These are phyloP conservation scores for Acanthamoeba culbertsoni DNA, from an alignment of 208 protist species.

Conservation along the genomic window DNA sequence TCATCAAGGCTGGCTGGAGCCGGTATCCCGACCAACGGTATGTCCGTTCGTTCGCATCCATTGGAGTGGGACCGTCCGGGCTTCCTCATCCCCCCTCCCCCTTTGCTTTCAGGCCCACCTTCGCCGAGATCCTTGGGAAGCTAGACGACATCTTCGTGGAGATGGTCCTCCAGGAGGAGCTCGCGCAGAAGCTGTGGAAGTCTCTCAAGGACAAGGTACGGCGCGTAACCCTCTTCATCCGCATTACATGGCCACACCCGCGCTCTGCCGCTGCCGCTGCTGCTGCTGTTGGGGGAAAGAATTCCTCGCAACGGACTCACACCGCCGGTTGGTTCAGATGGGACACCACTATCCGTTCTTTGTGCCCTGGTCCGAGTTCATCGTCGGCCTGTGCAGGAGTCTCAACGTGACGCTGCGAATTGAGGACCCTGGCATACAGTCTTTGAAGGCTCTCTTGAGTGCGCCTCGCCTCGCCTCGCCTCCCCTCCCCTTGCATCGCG, in stretches of 20 bases:
- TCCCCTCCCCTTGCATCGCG: not conserved
- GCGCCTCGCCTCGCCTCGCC: not conserved
- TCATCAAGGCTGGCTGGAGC: slow-evolving; percentile 29
- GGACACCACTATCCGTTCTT: slow-evolving; percentile 35
- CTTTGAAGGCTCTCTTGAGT: not conserved
- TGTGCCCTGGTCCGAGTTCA: not conserved
- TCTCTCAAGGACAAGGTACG: slow-evolving; percentile 32
- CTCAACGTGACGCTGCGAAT: not conserved
- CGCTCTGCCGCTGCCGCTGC: not conserved
- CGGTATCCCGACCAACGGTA: not conserved
- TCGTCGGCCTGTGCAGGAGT: not conserved
- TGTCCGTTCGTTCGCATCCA: not conserved
- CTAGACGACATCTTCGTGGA: slow-evolving; percentile 27
- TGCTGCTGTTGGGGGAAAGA: not conserved
- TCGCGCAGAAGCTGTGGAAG: slow-evolving; percentile 2
- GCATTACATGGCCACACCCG: not conserved
- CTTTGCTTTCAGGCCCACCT: not conserved
- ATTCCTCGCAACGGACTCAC: no score
- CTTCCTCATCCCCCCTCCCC: not conserved
- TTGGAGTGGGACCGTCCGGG: not conserved
- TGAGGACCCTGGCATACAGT: not conserved
- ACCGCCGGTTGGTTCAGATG: not conserved
- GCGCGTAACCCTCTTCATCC: not conserved
- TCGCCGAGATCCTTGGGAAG: slow-evolving; percentile 11
- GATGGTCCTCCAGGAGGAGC: not conserved